Evolutionary conservation across 345 rosid species (phyloP).

Genomic region (Clarkia xantiana): DNA sequence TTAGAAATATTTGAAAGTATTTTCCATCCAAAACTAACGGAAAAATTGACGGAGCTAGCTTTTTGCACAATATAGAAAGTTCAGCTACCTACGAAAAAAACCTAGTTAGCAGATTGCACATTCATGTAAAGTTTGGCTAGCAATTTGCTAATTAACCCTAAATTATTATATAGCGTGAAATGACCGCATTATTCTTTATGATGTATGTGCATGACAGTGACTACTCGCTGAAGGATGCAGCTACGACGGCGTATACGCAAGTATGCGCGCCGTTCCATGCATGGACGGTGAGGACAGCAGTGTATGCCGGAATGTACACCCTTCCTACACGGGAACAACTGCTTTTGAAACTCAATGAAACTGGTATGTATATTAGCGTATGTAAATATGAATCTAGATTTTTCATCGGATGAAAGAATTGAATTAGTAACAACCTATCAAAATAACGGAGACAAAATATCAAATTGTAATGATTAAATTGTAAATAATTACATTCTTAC

Average conservation of each 20-base stretch:
- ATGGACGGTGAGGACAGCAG: constrained; percentile 15
- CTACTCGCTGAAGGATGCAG: constrained; percentile 9
- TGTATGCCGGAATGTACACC: constrained; percentile 12
- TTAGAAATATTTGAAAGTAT: no score
- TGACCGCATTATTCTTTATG: background rate
- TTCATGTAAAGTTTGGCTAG: no score
- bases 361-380: constrained; percentile 1
- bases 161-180: background rate
- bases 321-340: constrained; percentile 14
- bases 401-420: no score
- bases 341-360: constrained; percentile 12
- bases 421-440: no score
- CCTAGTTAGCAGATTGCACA: no score
- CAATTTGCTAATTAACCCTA: background rate
- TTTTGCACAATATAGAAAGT: no score
- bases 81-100: no score
- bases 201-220: background rate
- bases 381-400: background rate
- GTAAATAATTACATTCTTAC: no score
- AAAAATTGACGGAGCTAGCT: no score
- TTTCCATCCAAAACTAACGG: no score
- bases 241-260: constrained; percentile 11
- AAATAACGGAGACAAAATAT: no score
- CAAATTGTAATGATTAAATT: no score
- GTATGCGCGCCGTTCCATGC: constrained; percentile 15